These are phyloP conservation scores for Fusarium musae DNA, from an alignment of 2,329 filamentous ascomycete genomes.

Conservation along the genomic window DNA sequence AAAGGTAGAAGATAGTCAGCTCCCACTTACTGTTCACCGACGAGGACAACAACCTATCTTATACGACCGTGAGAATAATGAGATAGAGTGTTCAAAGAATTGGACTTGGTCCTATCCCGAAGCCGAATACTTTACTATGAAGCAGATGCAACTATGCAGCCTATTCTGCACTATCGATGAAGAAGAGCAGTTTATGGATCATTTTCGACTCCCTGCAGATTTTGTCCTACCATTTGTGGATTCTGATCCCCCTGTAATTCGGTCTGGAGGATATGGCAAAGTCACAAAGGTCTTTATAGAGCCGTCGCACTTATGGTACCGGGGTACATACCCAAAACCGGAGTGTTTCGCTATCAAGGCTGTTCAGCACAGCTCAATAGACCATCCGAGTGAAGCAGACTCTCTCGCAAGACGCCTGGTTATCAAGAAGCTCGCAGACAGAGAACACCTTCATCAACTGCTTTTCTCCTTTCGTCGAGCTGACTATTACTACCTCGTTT, in stretches of 20 bases:
- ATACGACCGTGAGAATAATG: background rate
- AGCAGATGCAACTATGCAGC: background rate
- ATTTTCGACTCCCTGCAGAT: background rate
- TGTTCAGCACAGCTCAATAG: background rate
- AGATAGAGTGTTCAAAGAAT: background rate
- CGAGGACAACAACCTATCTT: background rate
- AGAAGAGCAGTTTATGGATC: background rate
- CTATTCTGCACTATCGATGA: background rate
- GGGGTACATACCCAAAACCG: background rate
- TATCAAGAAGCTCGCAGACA: background rate
- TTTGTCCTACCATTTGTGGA: background rate
- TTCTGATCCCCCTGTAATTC: background rate
- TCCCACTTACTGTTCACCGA: background rate
- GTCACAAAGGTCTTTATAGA: background rate
- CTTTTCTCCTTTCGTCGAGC: background rate
- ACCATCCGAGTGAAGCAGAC: background rate
- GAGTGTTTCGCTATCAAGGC: background rate
- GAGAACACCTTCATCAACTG: background rate
- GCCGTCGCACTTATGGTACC: background rate
- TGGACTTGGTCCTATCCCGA: background rate
- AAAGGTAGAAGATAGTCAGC: background rate
- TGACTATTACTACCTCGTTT: background rate
- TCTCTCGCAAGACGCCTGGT: background rate
- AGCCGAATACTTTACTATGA: background rate
- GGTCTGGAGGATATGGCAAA: background rate